A percentile compares a stretch with the other conserved stretches of the same genome.
Conservation (phyloP, 2,329 filamentous ascomycete genomes). For the Scedosporium apiospermum region DNA sequence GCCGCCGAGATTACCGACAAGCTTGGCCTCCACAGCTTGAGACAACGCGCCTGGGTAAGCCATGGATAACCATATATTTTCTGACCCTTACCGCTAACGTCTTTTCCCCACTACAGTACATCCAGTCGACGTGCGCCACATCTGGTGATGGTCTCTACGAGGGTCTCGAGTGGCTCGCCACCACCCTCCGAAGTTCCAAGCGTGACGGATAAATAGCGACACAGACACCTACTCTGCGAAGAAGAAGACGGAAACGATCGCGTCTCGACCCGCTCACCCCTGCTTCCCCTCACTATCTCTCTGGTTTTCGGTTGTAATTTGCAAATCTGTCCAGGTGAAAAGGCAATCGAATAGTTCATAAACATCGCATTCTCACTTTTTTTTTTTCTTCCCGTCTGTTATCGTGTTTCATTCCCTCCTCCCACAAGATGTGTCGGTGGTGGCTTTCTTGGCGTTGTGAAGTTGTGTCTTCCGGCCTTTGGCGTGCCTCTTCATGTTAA, state of each 20-base stretch:
- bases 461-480: background rate
- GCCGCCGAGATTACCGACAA: slow-evolving; percentile 99
- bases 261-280: slow-evolving; percentile 1
- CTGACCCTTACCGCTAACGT: slow-evolving; percentile 9
- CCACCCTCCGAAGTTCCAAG: slow-evolving; percentile 64
- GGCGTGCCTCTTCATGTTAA: background rate
- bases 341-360: slow-evolving; percentile 47
- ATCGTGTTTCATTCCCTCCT: slow-evolving; percentile 9
- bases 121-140: slow-evolving; percentile 98
- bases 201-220: background rate
- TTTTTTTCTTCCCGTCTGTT: slow-evolving; percentile 18
- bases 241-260: slow-evolving; percentile 8
- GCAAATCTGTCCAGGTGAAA: slow-evolving; percentile 39
- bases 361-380: slow-evolving; percentile 25
- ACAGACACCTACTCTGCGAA: slow-evolving; percentile 10
- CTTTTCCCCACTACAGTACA: slow-evolving; percentile 54
- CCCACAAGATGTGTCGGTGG: background rate
- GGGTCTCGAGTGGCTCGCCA: slow-evolving; percentile 89
- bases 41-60: slow-evolving; percentile 97
- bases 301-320: slow-evolving; percentile 50
- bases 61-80: background rate
- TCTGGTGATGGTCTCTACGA: slow-evolving; percentile 99
- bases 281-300: slow-evolving; percentile 13
- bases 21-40: slow-evolving; percentile 97
- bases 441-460: slow-evolving; percentile 1